Conservation (phyloP, 1,284 basidiomycete genomes). For the Ceratobasidium sp. region DNA sequence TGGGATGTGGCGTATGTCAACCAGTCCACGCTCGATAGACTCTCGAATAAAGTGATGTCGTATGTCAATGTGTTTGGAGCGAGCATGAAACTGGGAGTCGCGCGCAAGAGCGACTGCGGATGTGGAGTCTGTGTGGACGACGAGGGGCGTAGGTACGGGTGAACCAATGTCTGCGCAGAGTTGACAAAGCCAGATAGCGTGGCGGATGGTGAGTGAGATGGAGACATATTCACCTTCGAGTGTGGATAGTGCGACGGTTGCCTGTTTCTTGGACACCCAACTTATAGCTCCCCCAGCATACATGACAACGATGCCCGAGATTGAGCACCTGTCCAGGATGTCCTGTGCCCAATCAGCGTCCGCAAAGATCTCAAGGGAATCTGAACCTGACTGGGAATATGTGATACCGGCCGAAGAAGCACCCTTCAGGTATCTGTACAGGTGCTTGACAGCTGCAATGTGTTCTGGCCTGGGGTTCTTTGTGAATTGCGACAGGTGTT, state of each 20-base stretch:
- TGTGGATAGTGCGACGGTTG: constrained; percentile 54
- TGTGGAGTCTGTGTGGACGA: constrained; percentile 51
- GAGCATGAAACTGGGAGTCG: constrained; percentile 47
- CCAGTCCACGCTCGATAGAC: constrained; percentile 32
- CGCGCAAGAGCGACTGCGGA: constrained; percentile 48
- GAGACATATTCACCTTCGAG: constrained; percentile 57
- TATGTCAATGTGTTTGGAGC: constrained; percentile 53
- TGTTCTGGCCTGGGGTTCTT: constrained; percentile 33
- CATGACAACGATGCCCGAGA: constrained; percentile 57
- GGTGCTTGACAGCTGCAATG: constrained; percentile 45
- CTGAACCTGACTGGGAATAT: constrained; percentile 47
- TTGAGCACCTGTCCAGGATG: constrained; percentile 47
- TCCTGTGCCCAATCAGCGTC: constrained; percentile 55
- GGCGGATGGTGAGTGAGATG: constrained; percentile 48
- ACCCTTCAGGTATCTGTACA: constrained; percentile 48
- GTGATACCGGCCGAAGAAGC: constrained; percentile 45
- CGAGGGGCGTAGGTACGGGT: constrained; percentile 38
- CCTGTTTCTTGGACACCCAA: constrained; percentile 58
- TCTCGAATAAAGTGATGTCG: constrained; percentile 50
- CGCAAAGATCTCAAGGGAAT: constrained; percentile 55
- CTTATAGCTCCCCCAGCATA: constrained; percentile 53
- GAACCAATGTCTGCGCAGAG: constrained; percentile 49
- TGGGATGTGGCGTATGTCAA: constrained; percentile 46
- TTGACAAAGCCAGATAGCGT: constrained; percentile 49
- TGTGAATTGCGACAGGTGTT: constrained; percentile 11